Conservation (phyloP, 768 basidiomycete genomes). For the Suillus spraguei region DNA sequence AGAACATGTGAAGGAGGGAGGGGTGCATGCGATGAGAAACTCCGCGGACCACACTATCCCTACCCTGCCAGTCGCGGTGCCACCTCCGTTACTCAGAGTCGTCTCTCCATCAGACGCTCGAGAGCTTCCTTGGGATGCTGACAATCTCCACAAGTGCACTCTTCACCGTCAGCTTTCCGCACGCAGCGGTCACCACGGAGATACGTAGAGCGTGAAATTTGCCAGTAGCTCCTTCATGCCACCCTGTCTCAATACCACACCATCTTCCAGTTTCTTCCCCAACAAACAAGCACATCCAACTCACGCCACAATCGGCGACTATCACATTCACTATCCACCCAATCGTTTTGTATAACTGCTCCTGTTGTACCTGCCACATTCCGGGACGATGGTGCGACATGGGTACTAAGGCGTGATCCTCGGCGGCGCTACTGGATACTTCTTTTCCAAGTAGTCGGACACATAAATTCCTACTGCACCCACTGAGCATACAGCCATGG, state of each 20-base stretch:
- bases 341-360: slow-evolving; percentile 6
- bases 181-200: slow-evolving; percentile 19
- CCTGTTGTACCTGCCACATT: background rate
- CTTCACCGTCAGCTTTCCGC: slow-evolving; percentile 26
- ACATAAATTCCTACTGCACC: slow-evolving; percentile 48
- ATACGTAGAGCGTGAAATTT: background rate
- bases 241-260: background rate
- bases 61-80: slow-evolving; percentile 7
- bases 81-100: background rate
- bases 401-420: background rate
- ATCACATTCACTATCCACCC: slow-evolving; percentile 1
- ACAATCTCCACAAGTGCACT: slow-evolving; percentile 16
- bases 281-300: background rate
- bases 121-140: slow-evolving; percentile 29
- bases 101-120: slow-evolving; percentile 13
- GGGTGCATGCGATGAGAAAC: background rate
- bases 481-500: slow-evolving; percentile 48
- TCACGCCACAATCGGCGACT: background rate
- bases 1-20: slow-evolving; percentile 2
- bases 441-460: slow-evolving; percentile 55
- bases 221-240: background rate
- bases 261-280: background rate
- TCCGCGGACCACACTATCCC: slow-evolving; percentile 7
- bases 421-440: slow-evolving; percentile 26
- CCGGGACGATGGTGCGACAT: background rate